Conservation (phyloP, 2,329 filamentous ascomycete genomes). For the Byssochlamys sp. region DNA sequence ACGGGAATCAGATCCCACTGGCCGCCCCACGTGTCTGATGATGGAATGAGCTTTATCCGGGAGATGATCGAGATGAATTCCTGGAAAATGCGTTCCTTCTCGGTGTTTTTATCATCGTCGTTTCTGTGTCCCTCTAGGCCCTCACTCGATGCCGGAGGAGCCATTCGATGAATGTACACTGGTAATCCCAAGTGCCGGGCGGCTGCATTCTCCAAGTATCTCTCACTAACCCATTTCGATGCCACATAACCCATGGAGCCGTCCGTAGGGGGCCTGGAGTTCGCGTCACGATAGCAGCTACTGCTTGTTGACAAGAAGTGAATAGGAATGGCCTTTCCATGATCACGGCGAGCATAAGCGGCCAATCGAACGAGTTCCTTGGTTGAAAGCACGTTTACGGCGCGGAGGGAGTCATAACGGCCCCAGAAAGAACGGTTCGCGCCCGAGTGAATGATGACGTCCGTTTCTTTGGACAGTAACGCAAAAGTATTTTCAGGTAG, state of each 20-base stretch:
- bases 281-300: conserved; percentile 7
- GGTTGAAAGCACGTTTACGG: conserved; percentile 18
- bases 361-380: conserved; percentile 16
- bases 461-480: neutral
- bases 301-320: conserved; percentile 22
- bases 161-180: too few species aligned
- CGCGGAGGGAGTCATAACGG: conserved; percentile 18
- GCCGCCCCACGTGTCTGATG: too few species aligned
- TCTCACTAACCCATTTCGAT: conserved; percentile 33
- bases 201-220: conserved; percentile 23
- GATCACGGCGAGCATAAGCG: conserved; percentile 3
- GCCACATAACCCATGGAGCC: conserved; percentile 28
- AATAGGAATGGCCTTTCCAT: conserved; percentile 13
- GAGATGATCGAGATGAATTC: too few species aligned
- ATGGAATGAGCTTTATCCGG: too few species aligned
- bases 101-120: too few species aligned
- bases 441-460: conserved; percentile 9
- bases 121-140: neutral
- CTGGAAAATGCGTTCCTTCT: too few species aligned
- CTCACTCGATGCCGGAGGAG: neutral
- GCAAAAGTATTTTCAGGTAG: neutral
- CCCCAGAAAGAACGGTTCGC: conserved; percentile 18
- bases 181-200: neutral
- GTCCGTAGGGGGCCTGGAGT: conserved; percentile 15
- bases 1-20: too few species aligned